Evolutionary conservation across 176 grass and related monocot genomes (phyloP).

Genomic region (Melocanna baccifera): DNA sequence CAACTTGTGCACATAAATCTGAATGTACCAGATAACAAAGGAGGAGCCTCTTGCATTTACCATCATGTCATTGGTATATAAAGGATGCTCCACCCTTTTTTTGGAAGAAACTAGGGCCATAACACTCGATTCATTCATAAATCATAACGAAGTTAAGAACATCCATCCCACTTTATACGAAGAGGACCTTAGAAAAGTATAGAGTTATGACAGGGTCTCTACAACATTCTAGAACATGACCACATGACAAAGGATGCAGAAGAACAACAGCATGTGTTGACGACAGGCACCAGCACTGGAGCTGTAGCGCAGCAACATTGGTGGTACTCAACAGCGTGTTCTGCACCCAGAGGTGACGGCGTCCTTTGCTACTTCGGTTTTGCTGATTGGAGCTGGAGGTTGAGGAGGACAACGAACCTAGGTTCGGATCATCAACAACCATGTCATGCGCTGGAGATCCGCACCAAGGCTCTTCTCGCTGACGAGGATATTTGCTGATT

Average conservation of each 20-base stretch:
- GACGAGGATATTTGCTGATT: background rate
- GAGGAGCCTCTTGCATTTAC: slow-evolving; percentile 30
- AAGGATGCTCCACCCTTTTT: background rate
- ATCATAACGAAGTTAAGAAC: background rate
- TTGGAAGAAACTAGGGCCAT: background rate
- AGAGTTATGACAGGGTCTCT: background rate
- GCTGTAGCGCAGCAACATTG: background rate
- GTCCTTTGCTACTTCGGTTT: background rate
- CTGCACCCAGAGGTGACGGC: background rate
- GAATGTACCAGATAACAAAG: background rate
- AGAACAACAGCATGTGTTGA: background rate
- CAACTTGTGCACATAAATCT: background rate
- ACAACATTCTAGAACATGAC: background rate
- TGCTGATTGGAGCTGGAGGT: background rate
- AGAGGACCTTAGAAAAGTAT: background rate
- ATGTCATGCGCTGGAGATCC: background rate
- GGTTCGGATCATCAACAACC: background rate
- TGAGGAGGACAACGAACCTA: background rate
- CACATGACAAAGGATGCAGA: background rate
- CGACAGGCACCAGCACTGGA: background rate
- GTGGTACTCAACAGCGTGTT: background rate
- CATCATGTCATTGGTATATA: slow-evolving; percentile 33
- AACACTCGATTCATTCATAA: background rate
- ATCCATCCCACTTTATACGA: background rate
- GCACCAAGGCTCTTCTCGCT: background rate